Percentiles rank a stretch among this genome's conserved stretches.
These are phyloP conservation scores for Mucor racemosus DNA, from an alignment of 371 early-diverging fungal species.

Conservation along the genomic window DNA sequence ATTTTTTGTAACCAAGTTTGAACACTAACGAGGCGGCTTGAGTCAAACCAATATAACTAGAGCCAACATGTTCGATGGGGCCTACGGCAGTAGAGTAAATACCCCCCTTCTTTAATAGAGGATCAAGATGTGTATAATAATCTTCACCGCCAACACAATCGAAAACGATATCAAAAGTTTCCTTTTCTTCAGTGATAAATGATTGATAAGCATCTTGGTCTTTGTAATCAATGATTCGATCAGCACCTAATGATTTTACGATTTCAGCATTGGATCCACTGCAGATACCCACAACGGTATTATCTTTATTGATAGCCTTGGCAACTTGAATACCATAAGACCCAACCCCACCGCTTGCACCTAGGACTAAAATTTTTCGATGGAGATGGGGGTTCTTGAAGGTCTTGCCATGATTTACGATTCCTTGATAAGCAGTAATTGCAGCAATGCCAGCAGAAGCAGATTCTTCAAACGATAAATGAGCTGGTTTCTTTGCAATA, in stretches of 20 bases:
- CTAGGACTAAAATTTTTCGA: conserved; percentile 51
- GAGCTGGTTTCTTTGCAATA: conserved; percentile 51
- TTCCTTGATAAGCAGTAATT: conserved; percentile 46
- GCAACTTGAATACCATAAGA: conserved; percentile 68
- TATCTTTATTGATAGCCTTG: conserved; percentile 46
- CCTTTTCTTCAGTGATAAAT: conserved; percentile 20
- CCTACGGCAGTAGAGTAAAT: conserved; percentile 54
- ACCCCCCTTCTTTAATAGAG: conserved; percentile 38
- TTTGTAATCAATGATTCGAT: conserved; percentile 63
- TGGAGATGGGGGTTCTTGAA: not conserved
- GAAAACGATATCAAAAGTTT: conserved; percentile 47
- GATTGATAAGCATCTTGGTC: conserved; percentile 30
- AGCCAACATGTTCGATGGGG: conserved; percentile 30
- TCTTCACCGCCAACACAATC: conserved; percentile 62
- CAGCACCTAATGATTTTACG: conserved; percentile 63
- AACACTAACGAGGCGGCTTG: not conserved
- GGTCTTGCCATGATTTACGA: conserved; percentile 25
- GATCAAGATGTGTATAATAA: conserved; percentile 39
- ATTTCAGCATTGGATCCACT: conserved; percentile 54
- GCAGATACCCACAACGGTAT: conserved; percentile 69
- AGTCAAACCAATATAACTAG: conserved; percentile 4
- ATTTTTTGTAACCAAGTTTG: conserved; percentile 4
- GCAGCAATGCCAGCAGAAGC: conserved; percentile 44
- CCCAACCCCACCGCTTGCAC: conserved; percentile 68
- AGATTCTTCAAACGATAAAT: conserved; percentile 58